Evolutionary conservation across 805 yeast genomes (phyloP), one percentile per base, ranked within the genome.

Genomic region (Saccharomyces eubayanus): DNA sequence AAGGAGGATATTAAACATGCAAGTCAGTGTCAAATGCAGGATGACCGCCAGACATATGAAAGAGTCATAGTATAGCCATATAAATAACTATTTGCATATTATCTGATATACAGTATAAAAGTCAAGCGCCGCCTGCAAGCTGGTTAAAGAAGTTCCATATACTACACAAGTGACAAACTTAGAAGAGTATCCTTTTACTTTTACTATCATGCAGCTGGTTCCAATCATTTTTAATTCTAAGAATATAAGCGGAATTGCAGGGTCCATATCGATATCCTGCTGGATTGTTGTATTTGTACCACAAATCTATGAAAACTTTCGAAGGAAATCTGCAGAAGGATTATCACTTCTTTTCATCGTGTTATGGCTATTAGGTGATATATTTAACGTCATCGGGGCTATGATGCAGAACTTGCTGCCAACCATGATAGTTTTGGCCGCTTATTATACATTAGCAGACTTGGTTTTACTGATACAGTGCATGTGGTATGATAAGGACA

Each of bases 211-310:
- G 64, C 58, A 57, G 21, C 55, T 67, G 20, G 62, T 57, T 24
- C 87, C 90, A 2, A 77, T 84, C 28, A 77, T 79, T 28, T 73
- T 84, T 51, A 85, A 82, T 59, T 83, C 88, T 21, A 81, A 82
- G 58, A 87, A 87, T n/a, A 82, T 87, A 20, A 82, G 89, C 63
- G 94, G 92, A 5, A 85, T 87, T 52, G 43, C 66, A 9, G 75
- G 87, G 28, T 89, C 96, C 11, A 89, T 94, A 36, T 92, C 98
- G 20, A 81, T 92, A 49, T 96, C 97, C n/a, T 94, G 97, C 68
- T 92, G 99, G 99, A 85, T 94, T 55, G 90, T 94, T 50, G 99
- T 92, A 14, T 92, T 94, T 75, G 95, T 96, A 41, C 98, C 98
- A 11, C 98, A 92, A 67, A 86, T 94, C 47, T 91, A 89, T 69